These are phyloP conservation scores for Podospora didyma DNA, from an alignment of 495 filamentous ascomycete species.

Conservation along the genomic window DNA sequence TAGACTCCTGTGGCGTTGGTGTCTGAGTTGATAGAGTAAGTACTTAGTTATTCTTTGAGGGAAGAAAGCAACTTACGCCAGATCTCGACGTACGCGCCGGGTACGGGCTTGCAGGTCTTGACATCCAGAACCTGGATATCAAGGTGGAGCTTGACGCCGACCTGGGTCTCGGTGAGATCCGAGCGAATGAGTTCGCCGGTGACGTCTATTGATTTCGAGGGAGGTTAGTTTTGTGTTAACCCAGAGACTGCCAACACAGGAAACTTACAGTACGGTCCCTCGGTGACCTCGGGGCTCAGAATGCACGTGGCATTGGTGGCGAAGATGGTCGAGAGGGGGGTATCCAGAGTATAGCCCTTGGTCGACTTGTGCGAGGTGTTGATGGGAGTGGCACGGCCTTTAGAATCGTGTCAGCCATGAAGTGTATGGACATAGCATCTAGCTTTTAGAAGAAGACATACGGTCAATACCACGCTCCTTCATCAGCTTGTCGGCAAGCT, in stretches of 20 bases:
- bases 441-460: neutral
- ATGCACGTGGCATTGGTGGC: conserved; percentile 49
- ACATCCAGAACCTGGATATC: conserved; percentile 57
- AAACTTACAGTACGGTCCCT: conserved; percentile 34
- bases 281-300: conserved; percentile 51
- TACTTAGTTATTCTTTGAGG: neutral
- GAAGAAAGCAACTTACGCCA: conserved; percentile 36
- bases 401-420: neutral
- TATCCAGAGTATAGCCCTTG: conserved; percentile 9
- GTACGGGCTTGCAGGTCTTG: conserved; percentile 51
- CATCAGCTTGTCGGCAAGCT: conserved; percentile 9
- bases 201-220: conserved; percentile 10
- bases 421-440: no score
- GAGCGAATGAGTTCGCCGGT: conserved; percentile 42
- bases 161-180: conserved; percentile 49
- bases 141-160: conserved; percentile 51
- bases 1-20: conserved; percentile 52
- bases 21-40: neutral
- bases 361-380: conserved; percentile 10
- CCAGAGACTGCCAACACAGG: no score
- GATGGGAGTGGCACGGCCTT: conserved; percentile 2
- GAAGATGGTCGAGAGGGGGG: conserved; percentile 33
- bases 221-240: neutral
- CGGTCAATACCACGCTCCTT: conserved; percentile 8
- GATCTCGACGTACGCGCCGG: conserved; percentile 52